A percentile compares a stretch with the other conserved stretches of the same genome.
Conservation (phyloP, 805 yeast species). For the Wickerhamiella cacticola region DNA sequence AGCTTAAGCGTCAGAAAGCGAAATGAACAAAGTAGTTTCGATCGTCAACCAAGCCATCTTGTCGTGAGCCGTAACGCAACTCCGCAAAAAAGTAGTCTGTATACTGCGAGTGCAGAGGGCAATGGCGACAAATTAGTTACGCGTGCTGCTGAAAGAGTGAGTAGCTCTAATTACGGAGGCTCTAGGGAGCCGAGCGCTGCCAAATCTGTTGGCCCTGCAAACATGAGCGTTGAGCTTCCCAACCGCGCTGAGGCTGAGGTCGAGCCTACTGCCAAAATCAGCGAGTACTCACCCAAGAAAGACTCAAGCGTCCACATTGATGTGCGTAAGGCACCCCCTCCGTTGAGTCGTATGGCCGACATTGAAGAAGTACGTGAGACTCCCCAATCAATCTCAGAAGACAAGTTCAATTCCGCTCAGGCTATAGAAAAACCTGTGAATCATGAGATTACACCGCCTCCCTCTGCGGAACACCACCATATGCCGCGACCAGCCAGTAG, state of each 20-base stretch:
- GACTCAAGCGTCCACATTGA: background rate
- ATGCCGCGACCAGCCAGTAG: constrained; percentile 4
- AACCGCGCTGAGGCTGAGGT: background rate
- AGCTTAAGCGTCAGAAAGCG: constrained; percentile 4
- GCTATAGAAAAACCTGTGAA: background rate
- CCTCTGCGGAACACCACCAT: background rate
- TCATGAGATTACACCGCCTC: background rate
- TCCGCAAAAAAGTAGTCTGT: background rate
- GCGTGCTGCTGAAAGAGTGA: background rate
- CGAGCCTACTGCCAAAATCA: constrained; percentile 1
- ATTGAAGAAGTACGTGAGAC: constrained; percentile 3
- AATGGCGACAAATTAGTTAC: no score
- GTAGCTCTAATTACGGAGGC: constrained; percentile 4
- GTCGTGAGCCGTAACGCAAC: constrained; percentile 4
- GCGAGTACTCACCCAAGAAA: constrained; percentile 4
- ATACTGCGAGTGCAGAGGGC: no score
- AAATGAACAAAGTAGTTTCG: constrained; percentile 5
- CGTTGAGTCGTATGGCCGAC: background rate
- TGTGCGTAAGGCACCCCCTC: constrained; percentile 7
- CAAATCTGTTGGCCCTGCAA: background rate
- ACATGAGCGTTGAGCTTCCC: constrained; percentile 7
- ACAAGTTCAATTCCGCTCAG: background rate
- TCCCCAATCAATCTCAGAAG: background rate
- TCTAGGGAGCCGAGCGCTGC: constrained; percentile 2
- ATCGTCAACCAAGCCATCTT: constrained; percentile 4